Conservation (phyloP, 768 basidiomycete species). For the Suillus brevipes region DNA sequence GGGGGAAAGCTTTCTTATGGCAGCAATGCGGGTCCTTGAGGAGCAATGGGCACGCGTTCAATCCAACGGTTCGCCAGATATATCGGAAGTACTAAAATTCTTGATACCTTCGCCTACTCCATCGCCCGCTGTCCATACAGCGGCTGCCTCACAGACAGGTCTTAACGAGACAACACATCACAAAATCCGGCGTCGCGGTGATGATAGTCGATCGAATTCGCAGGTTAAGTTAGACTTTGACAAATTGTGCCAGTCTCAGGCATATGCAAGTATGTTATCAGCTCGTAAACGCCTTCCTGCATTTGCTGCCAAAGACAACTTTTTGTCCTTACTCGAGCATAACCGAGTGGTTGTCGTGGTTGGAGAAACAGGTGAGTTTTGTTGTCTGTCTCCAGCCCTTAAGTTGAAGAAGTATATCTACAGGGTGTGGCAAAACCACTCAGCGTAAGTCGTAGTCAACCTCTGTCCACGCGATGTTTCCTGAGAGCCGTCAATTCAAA, state of each 20-base stretch:
- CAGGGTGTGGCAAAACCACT: constrained; percentile 90
- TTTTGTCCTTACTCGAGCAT: constrained; percentile 55
- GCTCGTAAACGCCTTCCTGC: constrained; percentile 71
- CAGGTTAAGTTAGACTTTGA: constrained; percentile 59
- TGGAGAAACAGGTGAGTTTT: constrained; percentile 75
- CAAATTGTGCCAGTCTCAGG: constrained; percentile 38
- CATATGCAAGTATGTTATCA: constrained; percentile 58
- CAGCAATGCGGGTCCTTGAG: constrained; percentile 68
- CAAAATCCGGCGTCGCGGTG: constrained; percentile 10
- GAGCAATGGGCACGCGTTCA: constrained; percentile 67
- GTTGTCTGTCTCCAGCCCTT: background rate
- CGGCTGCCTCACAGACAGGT: constrained; percentile 15
- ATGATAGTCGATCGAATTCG: constrained; percentile 46
- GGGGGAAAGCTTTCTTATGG: constrained; percentile 74
- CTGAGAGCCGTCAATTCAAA: constrained; percentile 25
- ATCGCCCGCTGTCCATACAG: constrained; percentile 8
- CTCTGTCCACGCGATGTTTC: constrained; percentile 4
- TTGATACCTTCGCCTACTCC: constrained; percentile 42
- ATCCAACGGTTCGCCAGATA: constrained; percentile 72
- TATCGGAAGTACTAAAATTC: constrained; percentile 64
- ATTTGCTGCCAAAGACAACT: constrained; percentile 62
- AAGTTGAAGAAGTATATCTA: constrained; percentile 11
- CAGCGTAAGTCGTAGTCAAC: constrained; percentile 50
- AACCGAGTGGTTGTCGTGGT: constrained; percentile 80
- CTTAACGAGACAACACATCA: constrained; percentile 17